These are phyloP conservation scores for Coemansia sp. DNA, from an alignment of 192 early-diverging fungal species.

Conservation along the genomic window DNA sequence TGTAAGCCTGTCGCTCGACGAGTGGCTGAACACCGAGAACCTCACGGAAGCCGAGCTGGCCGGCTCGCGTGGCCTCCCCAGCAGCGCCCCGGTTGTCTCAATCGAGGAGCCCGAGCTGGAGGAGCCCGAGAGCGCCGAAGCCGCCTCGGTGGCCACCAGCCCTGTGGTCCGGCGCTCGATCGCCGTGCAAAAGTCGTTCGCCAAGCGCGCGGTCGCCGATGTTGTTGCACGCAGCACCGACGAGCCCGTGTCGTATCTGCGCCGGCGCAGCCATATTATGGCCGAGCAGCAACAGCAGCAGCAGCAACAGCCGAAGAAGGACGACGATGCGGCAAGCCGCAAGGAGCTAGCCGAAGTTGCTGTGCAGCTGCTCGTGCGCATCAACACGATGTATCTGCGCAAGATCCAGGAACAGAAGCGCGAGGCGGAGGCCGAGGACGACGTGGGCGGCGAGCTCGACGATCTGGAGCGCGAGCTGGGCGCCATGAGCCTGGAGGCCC, in stretches of 20 bases:
- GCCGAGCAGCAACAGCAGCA: background rate
- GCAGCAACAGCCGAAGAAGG: background rate
- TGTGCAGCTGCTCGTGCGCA: constrained; percentile 38
- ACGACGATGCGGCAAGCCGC: background rate
- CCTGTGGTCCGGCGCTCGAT: constrained; percentile 25
- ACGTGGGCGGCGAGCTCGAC: constrained; percentile 23
- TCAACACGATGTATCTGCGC: constrained; percentile 42
- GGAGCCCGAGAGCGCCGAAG: constrained; percentile 14
- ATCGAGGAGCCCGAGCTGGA: constrained; percentile 42
- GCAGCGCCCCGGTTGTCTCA: background rate
- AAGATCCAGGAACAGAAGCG: constrained; percentile 24
- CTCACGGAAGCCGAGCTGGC: constrained; percentile 34
- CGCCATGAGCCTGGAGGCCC: constrained; percentile 25
- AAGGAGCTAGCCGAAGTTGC: constrained; percentile 31
- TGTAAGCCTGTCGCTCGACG: constrained; percentile 41
- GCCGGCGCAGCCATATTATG: constrained; percentile 29
- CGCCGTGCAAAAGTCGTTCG: constrained; percentile 36
- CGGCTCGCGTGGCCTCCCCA: constrained; percentile 15
- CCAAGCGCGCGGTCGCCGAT: constrained; percentile 13
- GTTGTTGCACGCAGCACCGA: constrained; percentile 2
- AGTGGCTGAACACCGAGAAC: constrained; percentile 50
- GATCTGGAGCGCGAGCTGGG: constrained; percentile 46
- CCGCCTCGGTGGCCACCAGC: constrained; percentile 13
- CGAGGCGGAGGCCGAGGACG: background rate
- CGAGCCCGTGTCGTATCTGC: constrained; percentile 50